A percentile compares a stretch with the other conserved stretches of the same genome.
Evolutionary conservation across 352 stramenopile species (phyloP).

Genomic region (Sclerospora graminicola): DNA sequence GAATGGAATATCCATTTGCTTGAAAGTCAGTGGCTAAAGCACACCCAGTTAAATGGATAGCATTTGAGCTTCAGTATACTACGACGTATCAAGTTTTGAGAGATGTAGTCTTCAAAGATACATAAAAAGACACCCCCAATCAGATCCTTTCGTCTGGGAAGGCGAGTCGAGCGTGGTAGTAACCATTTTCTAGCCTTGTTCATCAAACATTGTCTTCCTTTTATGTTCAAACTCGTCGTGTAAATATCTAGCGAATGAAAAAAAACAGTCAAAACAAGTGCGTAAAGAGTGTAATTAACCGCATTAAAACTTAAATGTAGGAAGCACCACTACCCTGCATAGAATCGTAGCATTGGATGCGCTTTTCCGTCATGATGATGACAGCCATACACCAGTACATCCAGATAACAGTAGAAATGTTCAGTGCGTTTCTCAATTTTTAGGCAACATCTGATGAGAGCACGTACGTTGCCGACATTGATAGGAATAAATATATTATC

Average conservation of each 20-base stretch:
- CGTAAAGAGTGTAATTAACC: conserved; percentile 11
- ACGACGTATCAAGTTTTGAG: conserved; percentile 40
- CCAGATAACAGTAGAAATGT: conserved; percentile 22
- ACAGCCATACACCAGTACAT: conserved; percentile 83
- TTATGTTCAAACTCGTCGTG: conserved; percentile 81
- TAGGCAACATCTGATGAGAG: neutral
- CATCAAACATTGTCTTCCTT: conserved; percentile 58
- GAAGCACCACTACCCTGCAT: conserved; percentile 60
- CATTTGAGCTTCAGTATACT: too few species aligned
- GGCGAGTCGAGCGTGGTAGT: conserved; percentile 47
- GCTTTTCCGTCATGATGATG: conserved; percentile 81
- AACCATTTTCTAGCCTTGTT: conserved; percentile 56
- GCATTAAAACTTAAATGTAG: conserved; percentile 60
- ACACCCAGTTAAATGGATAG: too few species aligned
- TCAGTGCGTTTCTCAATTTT: neutral
- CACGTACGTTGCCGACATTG: conserved; percentile 73
- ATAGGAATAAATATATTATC: conserved; percentile 85
- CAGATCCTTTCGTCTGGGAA: conserved; percentile 68
- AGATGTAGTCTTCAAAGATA: conserved; percentile 79
- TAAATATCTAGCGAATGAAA: conserved; percentile 42
- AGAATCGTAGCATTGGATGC: conserved; percentile 85
- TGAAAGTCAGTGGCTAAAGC: conserved; percentile 47
- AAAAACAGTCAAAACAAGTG: neutral
- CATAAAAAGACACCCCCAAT: conserved; percentile 83
- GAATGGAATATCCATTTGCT: conserved; percentile 78